Evolutionary conservation across 257 asterid genomes (phyloP), one percentile per base, ranked within the genome.

Genomic region (Ehretia macrophylla): DNA sequence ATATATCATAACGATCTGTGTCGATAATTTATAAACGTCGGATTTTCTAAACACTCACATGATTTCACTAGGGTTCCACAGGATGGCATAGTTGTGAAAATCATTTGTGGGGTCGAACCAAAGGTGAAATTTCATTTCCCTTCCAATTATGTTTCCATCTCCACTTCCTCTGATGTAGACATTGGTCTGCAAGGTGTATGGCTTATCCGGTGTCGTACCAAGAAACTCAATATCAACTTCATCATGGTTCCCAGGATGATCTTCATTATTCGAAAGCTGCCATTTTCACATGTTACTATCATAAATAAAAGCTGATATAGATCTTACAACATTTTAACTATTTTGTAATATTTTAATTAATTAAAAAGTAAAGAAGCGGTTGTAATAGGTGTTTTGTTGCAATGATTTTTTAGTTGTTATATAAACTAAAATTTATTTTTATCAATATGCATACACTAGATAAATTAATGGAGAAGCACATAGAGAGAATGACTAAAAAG

Each of bases 221-320:
- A 90, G 86, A 65, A 90, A 90, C 70, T 86, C 96, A 4, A 90
- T 79, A 48, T 86, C 97, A 37, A 90, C 73, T 70, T 90, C 97
- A 40, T 90, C 97, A 39, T 89, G 97, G 71, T 81, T 54, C 11
- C 97, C 97, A 0, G 92, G 95, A 44, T 74, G 79, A 0, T 68
- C 85, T 68, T 84, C 86, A 17, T 63, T 75, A 60, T 90, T 86
- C 8, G 97, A 86, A 17, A 86, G 85, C 95, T 86, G 82, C 73
- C 76, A 64, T 58, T 60, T 23, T 32, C 0, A 62, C 21, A 40
- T 6, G 35, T 40, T 5, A 38, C 35, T 1, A n/a, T n/a, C n/a
- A n/a, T n/a, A n/a, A n/a, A n/a, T n/a, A n/a, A n/a, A n/a, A n/a
- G n/a, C n/a, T n/a, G n/a, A n/a, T n/a, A n/a, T n/a, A n/a, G n/a